Conservation (phyloP, 805 yeast genomes). For the Spathaspora hagerdaliae region DNA sequence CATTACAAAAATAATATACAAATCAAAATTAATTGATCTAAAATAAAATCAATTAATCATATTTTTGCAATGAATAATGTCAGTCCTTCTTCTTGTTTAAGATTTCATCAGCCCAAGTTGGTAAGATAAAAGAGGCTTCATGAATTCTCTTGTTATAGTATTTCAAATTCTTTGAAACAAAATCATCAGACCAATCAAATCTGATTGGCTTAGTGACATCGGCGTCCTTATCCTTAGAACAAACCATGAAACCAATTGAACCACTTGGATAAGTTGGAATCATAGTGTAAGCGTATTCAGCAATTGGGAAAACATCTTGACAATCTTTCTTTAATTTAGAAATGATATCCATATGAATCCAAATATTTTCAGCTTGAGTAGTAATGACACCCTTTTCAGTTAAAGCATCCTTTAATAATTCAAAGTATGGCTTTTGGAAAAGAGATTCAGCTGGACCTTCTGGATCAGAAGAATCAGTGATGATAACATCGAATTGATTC, state of each 20-base stretch:
- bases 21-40: background rate
- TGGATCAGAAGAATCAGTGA: slow-evolving; percentile 97
- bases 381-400: slow-evolving; percentile 88
- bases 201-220: slow-evolving; percentile 70
- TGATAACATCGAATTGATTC: slow-evolving; percentile 88
- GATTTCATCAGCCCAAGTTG: slow-evolving; percentile 73
- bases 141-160: slow-evolving; percentile 86
- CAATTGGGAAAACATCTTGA: slow-evolving; percentile 81
- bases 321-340: slow-evolving; percentile 80
- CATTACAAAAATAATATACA: background rate
- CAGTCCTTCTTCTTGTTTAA: slow-evolving; percentile 26
- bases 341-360: slow-evolving; percentile 86
- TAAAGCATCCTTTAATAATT: slow-evolving; percentile 79
- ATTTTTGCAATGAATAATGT: slow-evolving; percentile 1
- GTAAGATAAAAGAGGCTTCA: slow-evolving; percentile 84
- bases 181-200: slow-evolving; percentile 50
- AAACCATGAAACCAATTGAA: slow-evolving; percentile 96
- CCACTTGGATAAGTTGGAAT: slow-evolving; percentile 98
- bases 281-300: slow-evolving; percentile 84
- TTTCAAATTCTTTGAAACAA: slow-evolving; percentile 62
- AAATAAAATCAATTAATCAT: background rate
- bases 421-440: slow-evolving; percentile 89
- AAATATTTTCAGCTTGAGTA: slow-evolving; percentile 94
- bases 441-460: slow-evolving; percentile 96
- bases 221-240: slow-evolving; percentile 68